Percentiles rank a stretch among this genome's conserved stretches.
These are phyloP conservation scores for Schizosaccharomyces lindneri DNA, from an alignment of 805 yeast species.

Conservation along the genomic window DNA sequence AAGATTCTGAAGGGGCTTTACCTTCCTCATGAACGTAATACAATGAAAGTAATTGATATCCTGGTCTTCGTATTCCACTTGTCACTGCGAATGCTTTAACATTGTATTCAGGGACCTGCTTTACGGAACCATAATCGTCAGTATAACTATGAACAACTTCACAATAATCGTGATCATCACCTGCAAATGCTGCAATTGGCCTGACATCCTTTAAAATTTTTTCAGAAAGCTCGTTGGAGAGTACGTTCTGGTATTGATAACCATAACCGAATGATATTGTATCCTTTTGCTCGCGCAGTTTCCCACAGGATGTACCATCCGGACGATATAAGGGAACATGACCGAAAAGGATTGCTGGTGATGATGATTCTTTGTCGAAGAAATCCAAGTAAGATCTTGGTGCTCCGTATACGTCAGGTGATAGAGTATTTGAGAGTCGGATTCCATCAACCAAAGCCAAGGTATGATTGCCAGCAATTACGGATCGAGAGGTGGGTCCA, in stretches of 20 bases:
- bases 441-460: conserved; percentile 61
- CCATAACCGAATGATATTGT: conserved; percentile 53
- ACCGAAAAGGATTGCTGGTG: conserved; percentile 27
- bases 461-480: conserved; percentile 44
- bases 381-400: conserved; percentile 29
- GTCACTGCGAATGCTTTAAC: conserved; percentile 84
- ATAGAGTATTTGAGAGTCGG: conserved; percentile 38
- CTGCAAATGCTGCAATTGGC: conserved; percentile 58
- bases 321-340: conserved; percentile 77
- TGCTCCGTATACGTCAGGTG: conserved; percentile 20
- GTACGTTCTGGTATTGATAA: conserved; percentile 71
- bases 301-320: conserved; percentile 42
- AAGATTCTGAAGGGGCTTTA: conserved; percentile 1
- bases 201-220: conserved; percentile 30
- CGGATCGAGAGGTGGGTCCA: conserved; percentile 37
- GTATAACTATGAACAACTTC: conserved; percentile 31
- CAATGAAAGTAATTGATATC: conserved; percentile 58
- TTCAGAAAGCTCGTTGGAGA: conserved; percentile 34
- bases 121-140: conserved; percentile 4
- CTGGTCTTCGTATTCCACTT: conserved; percentile 69
- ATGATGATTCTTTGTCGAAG: conserved; percentile 10
- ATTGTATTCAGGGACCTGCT: conserved; percentile 34
- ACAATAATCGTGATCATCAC: conserved; percentile 95
- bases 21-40: conserved; percentile 6
- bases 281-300: conserved; percentile 39